Conservation (phyloP, 2,329 filamentous ascomycete species). For the Pyricularia sp. region DNA sequence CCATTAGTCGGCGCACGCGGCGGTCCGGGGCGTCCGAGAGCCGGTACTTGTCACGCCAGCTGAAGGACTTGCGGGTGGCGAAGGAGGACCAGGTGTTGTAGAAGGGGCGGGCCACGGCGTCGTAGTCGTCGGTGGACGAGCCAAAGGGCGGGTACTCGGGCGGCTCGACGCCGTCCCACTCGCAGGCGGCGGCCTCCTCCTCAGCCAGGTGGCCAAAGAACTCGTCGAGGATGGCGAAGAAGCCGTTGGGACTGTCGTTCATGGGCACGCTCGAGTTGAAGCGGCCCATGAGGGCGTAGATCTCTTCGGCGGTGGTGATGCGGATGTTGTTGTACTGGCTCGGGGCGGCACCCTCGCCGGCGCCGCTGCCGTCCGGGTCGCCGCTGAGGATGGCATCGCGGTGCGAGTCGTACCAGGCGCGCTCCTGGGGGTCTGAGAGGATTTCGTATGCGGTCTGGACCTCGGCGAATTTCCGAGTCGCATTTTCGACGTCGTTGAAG, state of each 20-base stretch:
- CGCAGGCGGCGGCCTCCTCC: conserved; percentile 69
- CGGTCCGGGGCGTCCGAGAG: conserved; percentile 83
- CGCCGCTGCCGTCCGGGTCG: conserved; percentile 24
- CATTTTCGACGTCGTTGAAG: conserved; percentile 71
- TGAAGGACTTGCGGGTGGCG: conserved; percentile 73
- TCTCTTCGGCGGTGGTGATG: conserved; percentile 72
- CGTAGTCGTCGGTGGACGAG: conserved; percentile 62
- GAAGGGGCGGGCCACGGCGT: conserved; percentile 69
- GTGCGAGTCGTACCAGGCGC: conserved; percentile 96
- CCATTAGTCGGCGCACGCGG: conserved; percentile 72
- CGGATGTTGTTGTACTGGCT: conserved; percentile 52
- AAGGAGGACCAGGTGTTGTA: conserved; percentile 77
- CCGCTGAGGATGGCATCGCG: conserved; percentile 73
- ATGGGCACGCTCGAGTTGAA: conserved; percentile 75
- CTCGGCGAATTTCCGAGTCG: conserved; percentile 82
- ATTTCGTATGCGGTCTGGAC: conserved; percentile 91
- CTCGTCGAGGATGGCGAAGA: conserved; percentile 70
- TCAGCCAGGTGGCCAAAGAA: conserved; percentile 71
- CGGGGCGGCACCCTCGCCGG: conserved; percentile 23
- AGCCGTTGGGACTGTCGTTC: conserved; percentile 69
- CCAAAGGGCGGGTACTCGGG: conserved; percentile 78
- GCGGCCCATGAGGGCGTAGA: conserved; percentile 66
- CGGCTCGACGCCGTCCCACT: conserved; percentile 50
- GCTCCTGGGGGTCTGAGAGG: conserved; percentile 90
- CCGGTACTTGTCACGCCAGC: conserved; percentile 82